Conservation (phyloP, 1,284 basidiomycete genomes). For the Sanghuangporus baumii region DNA sequence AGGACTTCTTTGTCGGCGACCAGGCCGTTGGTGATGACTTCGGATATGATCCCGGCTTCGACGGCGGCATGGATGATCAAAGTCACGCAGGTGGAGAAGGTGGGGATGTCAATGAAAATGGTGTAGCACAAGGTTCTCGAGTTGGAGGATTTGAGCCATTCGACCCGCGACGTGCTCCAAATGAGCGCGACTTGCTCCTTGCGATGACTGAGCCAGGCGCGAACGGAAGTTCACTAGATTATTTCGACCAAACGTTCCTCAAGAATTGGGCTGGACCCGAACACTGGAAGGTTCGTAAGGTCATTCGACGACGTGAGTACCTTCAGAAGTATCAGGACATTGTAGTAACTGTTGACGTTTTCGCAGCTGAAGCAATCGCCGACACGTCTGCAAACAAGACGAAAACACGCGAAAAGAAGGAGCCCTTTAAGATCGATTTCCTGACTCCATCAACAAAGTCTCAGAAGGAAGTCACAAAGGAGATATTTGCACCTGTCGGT, state of each 20-base stretch:
- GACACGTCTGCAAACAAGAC: constrained; percentile 34
- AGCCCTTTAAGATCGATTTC: constrained; percentile 89
- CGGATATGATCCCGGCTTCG: constrained; percentile 32
- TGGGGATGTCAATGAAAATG: constrained; percentile 38
- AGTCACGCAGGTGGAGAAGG: constrained; percentile 24
- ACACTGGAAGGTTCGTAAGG: constrained; percentile 91
- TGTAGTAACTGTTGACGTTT: not conserved
- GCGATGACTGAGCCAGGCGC: constrained; percentile 71
- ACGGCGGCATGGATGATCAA: constrained; percentile 34
- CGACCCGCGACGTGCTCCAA: constrained; percentile 69
- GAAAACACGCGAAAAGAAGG: constrained; percentile 75
- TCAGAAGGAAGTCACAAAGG: constrained; percentile 68
- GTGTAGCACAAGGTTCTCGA: constrained; percentile 31
- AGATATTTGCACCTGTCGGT: constrained; percentile 76
- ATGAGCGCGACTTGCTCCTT: constrained; percentile 76
- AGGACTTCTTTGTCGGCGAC: constrained; percentile 76
- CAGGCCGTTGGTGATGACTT: constrained; percentile 56
- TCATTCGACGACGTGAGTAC: constrained; percentile 65
- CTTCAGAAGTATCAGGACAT: not conserved
- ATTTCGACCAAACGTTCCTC: constrained; percentile 85
- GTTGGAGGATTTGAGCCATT: constrained; percentile 62
- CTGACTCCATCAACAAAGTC: constrained; percentile 54
- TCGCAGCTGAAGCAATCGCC: constrained; percentile 42
- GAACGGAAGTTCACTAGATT: constrained; percentile 76
- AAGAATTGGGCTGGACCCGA: constrained; percentile 99